Evolutionary conservation across 768 basidiomycete genomes (phyloP).

Genomic region (Mrakia blollopis): DNA sequence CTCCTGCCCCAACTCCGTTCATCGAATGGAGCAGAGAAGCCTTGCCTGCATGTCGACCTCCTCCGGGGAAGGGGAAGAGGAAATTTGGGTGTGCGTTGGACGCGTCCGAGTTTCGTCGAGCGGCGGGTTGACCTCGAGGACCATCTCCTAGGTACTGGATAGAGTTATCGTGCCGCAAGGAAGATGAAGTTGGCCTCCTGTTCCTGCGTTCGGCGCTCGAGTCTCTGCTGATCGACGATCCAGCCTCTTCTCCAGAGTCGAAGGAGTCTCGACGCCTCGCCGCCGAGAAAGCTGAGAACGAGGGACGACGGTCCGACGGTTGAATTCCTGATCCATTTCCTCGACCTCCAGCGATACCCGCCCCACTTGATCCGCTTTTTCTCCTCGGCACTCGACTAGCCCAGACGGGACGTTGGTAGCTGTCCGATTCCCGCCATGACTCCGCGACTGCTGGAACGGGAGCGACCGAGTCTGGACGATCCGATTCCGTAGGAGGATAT

Average conservation of each 20-base stretch:
- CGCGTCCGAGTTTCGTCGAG: neutral
- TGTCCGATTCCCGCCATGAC: constrained; percentile 7
- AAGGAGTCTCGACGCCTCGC: neutral
- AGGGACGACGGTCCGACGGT: neutral
- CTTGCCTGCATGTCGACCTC: neutral
- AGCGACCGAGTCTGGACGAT: neutral
- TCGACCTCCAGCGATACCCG: neutral
- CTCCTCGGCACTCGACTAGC: constrained; percentile 9
- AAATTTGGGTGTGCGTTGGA: neutral
- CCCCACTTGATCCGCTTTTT: neutral
- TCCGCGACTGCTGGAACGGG: neutral
- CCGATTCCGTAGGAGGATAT: neutral
- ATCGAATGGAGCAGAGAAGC: neutral
- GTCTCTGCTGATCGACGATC: neutral
- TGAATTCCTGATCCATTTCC: neutral
- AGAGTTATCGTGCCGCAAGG: neutral
- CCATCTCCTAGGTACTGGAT: no score
- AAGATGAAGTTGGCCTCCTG: neutral
- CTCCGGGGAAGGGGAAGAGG: constrained; percentile 5
- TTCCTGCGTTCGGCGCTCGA: neutral
- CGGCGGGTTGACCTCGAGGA: no score
- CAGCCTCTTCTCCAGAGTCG: neutral
- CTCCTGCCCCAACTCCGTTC: constrained; percentile 2
- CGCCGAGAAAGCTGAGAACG: neutral
- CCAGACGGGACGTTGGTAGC: constrained; percentile 21